phyloP scores from a whole-genome alignment of 257 asterid genomes.

The Nicotiana tomentosiformis region DNA sequence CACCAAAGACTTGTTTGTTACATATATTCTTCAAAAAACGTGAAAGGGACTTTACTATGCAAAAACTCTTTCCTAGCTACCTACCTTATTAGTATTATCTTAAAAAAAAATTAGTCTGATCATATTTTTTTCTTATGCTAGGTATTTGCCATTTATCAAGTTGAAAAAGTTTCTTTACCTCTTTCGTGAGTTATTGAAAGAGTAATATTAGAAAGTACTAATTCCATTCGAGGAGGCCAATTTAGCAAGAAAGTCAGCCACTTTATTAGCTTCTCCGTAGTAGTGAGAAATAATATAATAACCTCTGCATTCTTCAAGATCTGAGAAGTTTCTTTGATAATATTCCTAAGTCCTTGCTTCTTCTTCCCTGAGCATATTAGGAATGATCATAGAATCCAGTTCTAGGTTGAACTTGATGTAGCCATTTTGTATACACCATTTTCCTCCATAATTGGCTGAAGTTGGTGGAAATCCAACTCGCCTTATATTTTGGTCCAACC shows the following conservation, averaged over 20 bases:
- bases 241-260: not conserved
- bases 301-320: too few relatives aligned
- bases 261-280: not conserved
- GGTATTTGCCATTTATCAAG: not conserved
- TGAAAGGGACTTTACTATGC: not conserved
- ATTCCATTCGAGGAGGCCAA: not conserved
- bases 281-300: too few relatives aligned
- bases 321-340: too few relatives aligned
- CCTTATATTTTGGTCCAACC: too few relatives aligned
- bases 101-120: not conserved
- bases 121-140: not conserved
- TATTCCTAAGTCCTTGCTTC: too few relatives aligned
- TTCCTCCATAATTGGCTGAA: too few relatives aligned
- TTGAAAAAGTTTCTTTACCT: not conserved
- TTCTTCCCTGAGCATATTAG: too few relatives aligned
- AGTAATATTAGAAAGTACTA: not conserved
- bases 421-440: too few relatives aligned
- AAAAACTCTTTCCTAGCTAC: not conserved
- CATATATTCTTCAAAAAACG: not conserved
- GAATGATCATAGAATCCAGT: too few relatives aligned
- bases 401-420: too few relatives aligned
- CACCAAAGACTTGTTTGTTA: not conserved
- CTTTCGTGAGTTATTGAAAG: not conserved
- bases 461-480: too few relatives aligned
- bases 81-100: not conserved